These are phyloP conservation scores for Heterobasidion occidentale DNA, from an alignment of 1,284 basidiomycete species.

Conservation along the genomic window DNA sequence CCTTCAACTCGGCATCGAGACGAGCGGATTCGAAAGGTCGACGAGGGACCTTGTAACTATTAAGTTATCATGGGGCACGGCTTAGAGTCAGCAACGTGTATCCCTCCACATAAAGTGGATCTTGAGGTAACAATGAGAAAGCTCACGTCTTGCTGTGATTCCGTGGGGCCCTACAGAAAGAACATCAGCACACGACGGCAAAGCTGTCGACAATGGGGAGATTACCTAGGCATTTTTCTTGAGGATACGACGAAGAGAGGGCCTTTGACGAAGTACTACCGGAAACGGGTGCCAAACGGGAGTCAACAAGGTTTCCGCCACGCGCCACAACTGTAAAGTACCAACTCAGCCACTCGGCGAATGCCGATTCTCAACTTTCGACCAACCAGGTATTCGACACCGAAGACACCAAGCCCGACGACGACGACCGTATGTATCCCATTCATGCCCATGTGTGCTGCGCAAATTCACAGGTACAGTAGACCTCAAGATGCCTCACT, in stretches of 20 bases:
- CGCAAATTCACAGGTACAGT: slow-evolving; percentile 11
- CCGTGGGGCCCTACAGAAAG: slow-evolving; percentile 65
- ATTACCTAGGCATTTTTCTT: slow-evolving; percentile 79
- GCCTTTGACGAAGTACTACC: slow-evolving; percentile 12
- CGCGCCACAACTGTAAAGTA: slow-evolving; percentile 38
- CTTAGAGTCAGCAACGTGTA: slow-evolving; percentile 51
- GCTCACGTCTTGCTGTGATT: slow-evolving; percentile 89
- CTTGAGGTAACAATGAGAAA: slow-evolving; percentile 38
- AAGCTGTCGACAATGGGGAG: slow-evolving; percentile 17
- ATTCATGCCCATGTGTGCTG: slow-evolving; percentile 16
- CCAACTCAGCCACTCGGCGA: slow-evolving; percentile 24
- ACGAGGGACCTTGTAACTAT: slow-evolving; percentile 96
- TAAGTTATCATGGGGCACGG: slow-evolving; percentile 49
- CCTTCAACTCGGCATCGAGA: slow-evolving; percentile 99
- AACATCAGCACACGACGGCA: slow-evolving; percentile 27
- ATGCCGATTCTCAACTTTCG: slow-evolving; percentile 13
- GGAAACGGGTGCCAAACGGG: slow-evolving; percentile 11
- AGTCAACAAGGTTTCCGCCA: slow-evolving; percentile 17
- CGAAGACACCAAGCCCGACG: slow-evolving; percentile 22
- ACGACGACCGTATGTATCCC: slow-evolving; percentile 28
- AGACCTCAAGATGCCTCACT: slow-evolving; percentile 94
- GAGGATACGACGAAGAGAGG: slow-evolving; percentile 21
- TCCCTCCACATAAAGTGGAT: slow-evolving; percentile 61
- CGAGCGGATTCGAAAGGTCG: slow-evolving; percentile 96
- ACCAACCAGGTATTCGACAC: slow-evolving; percentile 16